Percentiles rank a stretch among this genome's conserved stretches.
Conservation (phyloP, 2,329 filamentous ascomycete genomes). For the Emmonsia crescens region DNA sequence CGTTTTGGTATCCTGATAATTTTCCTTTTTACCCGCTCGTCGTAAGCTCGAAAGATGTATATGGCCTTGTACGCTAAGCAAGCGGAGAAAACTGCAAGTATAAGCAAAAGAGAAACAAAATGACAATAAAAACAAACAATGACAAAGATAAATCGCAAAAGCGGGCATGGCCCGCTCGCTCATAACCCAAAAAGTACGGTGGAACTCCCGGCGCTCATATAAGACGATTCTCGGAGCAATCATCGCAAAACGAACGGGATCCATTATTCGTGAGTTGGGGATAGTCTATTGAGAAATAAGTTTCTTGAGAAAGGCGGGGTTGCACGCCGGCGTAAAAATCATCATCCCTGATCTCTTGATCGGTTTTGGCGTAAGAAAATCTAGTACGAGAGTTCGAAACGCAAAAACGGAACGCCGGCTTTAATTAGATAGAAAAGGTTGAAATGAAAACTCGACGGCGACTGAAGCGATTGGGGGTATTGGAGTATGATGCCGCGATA, state of each 20-base stretch:
- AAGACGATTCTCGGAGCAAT: not conserved
- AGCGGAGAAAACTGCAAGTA: not conserved
- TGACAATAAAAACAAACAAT: not conserved
- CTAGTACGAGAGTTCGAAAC: not conserved
- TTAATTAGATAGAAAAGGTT: not conserved
- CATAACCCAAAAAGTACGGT: not conserved
- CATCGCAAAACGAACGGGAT: not conserved
- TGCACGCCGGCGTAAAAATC: not conserved
- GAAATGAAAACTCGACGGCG: not conserved
- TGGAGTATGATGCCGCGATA: not conserved
- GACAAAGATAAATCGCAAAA: not conserved
- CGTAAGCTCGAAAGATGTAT: not conserved
- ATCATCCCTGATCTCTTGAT: constrained; percentile 1
- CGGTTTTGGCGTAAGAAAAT: not conserved
- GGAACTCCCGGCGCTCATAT: not conserved
- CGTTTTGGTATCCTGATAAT: not conserved
- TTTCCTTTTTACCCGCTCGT: not conserved
- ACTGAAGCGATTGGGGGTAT: not conserved
- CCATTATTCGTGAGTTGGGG: constrained; percentile 4
- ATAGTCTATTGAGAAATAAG: constrained; percentile 1
- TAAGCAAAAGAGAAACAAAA: not conserved
- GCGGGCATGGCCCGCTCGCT: not conserved
- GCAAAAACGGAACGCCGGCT: not conserved
- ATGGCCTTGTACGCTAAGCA: not conserved
- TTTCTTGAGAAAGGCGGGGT: not conserved